These are phyloP conservation scores for Hypoxylon rickii DNA, from an alignment of 495 filamentous ascomycete genomes.

Conservation along the genomic window DNA sequence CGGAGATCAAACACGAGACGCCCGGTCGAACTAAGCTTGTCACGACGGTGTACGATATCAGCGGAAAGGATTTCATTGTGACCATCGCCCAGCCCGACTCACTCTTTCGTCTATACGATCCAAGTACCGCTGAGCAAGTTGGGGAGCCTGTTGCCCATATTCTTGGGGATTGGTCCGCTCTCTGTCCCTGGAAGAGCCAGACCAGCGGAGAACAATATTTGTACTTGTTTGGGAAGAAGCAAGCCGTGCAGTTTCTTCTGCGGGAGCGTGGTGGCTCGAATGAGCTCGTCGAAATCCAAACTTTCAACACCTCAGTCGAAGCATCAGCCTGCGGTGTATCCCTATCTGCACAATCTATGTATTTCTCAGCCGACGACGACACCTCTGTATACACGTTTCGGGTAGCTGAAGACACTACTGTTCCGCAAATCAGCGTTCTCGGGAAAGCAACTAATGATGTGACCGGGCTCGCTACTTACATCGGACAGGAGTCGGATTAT, in stretches of 20 bases:
- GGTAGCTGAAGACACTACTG: conserved; percentile 25
- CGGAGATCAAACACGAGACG: conserved; percentile 31
- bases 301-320: conserved; percentile 36
- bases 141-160: conserved; percentile 29
- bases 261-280: conserved; percentile 11
- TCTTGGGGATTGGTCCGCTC: conserved; percentile 40
- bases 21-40: conserved; percentile 42
- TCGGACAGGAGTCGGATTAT: conserved; percentile 29
- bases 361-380: conserved; percentile 31
- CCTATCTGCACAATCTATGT: conserved; percentile 29
- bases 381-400: conserved; percentile 33
- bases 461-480: conserved; percentile 35
- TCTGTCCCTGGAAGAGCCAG: conserved; percentile 39
- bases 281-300: conserved; percentile 36
- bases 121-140: conserved; percentile 17
- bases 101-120: conserved; percentile 37
- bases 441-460: conserved; percentile 30
- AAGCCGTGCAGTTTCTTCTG: conserved; percentile 29
- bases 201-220: conserved; percentile 39
- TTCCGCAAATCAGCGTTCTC: conserved; percentile 32
- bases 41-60: conserved; percentile 31
- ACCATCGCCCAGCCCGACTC: conserved; percentile 42
- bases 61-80: conserved; percentile 31
- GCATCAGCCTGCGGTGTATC: conserved; percentile 35
- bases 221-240: conserved; percentile 39